Conservation (phyloP, 805 yeast genomes). For the Suhomyces prunicola region DNA sequence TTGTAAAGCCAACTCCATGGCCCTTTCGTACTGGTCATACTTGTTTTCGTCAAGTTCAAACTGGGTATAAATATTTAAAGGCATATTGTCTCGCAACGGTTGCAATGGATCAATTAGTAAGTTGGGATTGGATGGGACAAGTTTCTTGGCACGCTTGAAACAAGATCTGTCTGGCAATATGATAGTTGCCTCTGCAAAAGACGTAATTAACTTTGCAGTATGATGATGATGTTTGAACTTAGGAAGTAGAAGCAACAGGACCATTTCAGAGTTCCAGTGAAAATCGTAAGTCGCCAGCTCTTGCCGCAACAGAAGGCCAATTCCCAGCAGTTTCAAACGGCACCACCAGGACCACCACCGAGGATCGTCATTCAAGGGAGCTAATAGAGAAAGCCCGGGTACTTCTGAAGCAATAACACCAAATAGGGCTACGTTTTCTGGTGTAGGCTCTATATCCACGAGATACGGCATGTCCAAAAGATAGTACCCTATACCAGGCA, state of each 20-base stretch:
- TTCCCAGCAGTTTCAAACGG: not conserved
- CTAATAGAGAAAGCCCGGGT: not conserved
- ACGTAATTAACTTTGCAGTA: not conserved
- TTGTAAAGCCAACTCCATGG: constrained; percentile 55
- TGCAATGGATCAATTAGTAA: constrained; percentile 56
- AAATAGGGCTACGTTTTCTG: not conserved
- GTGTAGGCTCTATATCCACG: not conserved
- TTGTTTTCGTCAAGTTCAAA: constrained; percentile 73
- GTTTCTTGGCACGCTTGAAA: not conserved
- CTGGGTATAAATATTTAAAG: constrained; percentile 56
- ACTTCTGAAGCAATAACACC: not conserved
- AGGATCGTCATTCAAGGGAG: not conserved
- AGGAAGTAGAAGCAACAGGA: not conserved
- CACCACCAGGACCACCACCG: not conserved
- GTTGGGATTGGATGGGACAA: not conserved
- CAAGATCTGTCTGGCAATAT: not conserved
- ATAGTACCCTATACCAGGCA: not conserved
- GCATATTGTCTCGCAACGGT: constrained; percentile 61
- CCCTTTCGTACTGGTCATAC: constrained; percentile 64
- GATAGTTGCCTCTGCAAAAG: not conserved
- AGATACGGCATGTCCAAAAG: not conserved
- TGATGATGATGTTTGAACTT: not conserved
- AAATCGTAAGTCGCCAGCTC: not conserved
- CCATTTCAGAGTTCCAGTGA: not conserved
- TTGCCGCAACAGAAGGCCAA: not conserved